A percentile compares a stretch with the other conserved stretches of the same genome.
phyloP scores from a whole-genome alignment of 768 basidiomycete genomes.

The Postia placenta region DNA sequence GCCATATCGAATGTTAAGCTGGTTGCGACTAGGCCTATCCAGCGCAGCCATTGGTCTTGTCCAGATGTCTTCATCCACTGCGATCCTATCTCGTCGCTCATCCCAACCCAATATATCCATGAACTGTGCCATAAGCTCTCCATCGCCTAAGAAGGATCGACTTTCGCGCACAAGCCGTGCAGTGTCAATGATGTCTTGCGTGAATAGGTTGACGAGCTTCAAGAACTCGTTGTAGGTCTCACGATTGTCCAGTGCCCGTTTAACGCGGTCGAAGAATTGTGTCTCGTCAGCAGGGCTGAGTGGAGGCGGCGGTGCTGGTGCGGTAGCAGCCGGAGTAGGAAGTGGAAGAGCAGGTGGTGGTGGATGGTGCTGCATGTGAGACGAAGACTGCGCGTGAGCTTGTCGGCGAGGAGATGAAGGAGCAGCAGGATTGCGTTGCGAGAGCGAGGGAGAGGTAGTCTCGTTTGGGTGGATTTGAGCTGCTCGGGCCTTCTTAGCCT shows the following conservation, averaged over 20 bases:
- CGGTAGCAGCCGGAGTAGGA: slow-evolving; percentile 7
- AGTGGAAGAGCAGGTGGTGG: slow-evolving; percentile 9
- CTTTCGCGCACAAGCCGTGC: neutral
- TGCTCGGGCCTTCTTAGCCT: slow-evolving; percentile 23
- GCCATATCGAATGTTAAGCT: neutral
- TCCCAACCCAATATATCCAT: neutral
- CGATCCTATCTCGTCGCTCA: neutral
- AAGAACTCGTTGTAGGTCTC: neutral
- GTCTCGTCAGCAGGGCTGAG: slow-evolving; percentile 1
- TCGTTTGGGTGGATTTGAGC: slow-evolving; percentile 18
- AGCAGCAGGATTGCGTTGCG: slow-evolving; percentile 21
- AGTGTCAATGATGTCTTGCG: neutral
- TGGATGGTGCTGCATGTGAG: slow-evolving; percentile 11
- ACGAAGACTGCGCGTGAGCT: slow-evolving; percentile 8
- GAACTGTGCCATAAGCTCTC: neutral
- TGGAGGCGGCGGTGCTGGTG: slow-evolving; percentile 1
- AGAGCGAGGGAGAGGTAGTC: slow-evolving; percentile 19
- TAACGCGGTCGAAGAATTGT: slow-evolving; percentile 2
- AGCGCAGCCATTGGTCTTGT: neutral
- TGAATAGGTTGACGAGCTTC: neutral
- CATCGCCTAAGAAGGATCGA: neutral
- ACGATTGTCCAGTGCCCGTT: neutral
- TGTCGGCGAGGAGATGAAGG: slow-evolving; percentile 24
- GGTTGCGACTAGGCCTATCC: neutral
- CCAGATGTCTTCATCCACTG: neutral